Conservation (phyloP, 441 rosid genomes). For the Geranium incanum region DNA sequence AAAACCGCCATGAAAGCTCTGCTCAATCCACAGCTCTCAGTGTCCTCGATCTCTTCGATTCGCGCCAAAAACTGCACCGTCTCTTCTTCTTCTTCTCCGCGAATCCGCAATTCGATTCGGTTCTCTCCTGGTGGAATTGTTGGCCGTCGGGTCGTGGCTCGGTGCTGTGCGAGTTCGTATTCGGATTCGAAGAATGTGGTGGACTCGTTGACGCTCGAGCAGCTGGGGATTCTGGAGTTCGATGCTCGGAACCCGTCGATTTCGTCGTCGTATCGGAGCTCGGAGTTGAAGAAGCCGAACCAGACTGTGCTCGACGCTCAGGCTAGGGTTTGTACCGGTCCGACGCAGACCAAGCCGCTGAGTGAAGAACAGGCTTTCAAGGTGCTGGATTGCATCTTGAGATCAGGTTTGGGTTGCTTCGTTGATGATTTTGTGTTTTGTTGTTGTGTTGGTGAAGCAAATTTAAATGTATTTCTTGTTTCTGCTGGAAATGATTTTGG, state of each 20-base stretch:
- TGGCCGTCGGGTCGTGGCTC: slow-evolving; percentile 10
- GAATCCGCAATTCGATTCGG: slow-evolving; percentile 22
- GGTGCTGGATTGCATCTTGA: slow-evolving; percentile 66
- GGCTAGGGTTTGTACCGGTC: slow-evolving; percentile 94
- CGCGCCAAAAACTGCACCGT: slow-evolving; percentile 22
- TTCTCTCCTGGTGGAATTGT: slow-evolving; percentile 21
- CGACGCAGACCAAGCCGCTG: slow-evolving; percentile 78
- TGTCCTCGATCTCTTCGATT: slow-evolving; percentile 26
- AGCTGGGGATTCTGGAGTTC: slow-evolving; percentile 52
- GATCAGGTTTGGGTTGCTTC: slow-evolving; percentile 47
- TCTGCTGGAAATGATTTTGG: background rate
- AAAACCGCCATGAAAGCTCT: slow-evolving; percentile 51
- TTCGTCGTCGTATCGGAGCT: slow-evolving; percentile 64
- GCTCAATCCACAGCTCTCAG: slow-evolving; percentile 30
- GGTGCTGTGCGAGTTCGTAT: background rate
- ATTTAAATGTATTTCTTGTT: background rate
- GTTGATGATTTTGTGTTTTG: background rate
- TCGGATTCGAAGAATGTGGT: slow-evolving; percentile 25
- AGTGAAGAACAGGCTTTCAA: slow-evolving; percentile 67
- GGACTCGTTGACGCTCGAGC: slow-evolving; percentile 46
- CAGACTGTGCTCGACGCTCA: slow-evolving; percentile 87
- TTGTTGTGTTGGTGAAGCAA: background rate
- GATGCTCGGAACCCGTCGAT: slow-evolving; percentile 61
- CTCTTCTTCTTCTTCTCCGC: slow-evolving; percentile 12
- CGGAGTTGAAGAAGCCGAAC: slow-evolving; percentile 57